Conservation (phyloP, 352 stramenopile genomes). For the Phytophthora vignae region DNA sequence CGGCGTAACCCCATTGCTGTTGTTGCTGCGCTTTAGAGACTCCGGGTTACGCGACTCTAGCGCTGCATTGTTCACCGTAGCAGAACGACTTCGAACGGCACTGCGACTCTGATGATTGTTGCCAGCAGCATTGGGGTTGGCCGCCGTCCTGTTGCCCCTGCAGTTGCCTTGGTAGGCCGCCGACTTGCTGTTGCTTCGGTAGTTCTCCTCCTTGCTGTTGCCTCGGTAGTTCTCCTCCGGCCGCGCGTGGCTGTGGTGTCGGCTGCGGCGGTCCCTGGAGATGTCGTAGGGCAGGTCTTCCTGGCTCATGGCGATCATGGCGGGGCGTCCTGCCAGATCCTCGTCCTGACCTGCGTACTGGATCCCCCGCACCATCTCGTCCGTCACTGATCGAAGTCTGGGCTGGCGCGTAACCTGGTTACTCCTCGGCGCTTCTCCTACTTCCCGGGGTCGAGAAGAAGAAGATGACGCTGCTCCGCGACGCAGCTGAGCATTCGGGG, state of each 20-base stretch:
- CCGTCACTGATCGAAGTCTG: background rate
- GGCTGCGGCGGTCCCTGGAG: conserved; percentile 13
- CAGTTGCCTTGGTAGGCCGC: conserved; percentile 12
- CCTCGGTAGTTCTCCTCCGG: conserved; percentile 27
- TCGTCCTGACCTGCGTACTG: conserved; percentile 18
- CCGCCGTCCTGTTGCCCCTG: conserved; percentile 6
- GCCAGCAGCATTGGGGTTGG: conserved; percentile 6
- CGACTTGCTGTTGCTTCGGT: conserved; percentile 9
- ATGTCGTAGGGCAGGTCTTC: conserved; percentile 37
- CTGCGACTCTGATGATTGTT: conserved; percentile 25
- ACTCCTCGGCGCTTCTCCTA: conserved; percentile 1
- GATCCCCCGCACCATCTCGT: conserved; percentile 13
- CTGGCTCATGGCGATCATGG: conserved; percentile 41
- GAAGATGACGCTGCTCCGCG: background rate
- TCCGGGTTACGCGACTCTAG: background rate
- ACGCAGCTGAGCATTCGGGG: conserved; percentile 9
- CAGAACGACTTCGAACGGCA: conserved; percentile 18
- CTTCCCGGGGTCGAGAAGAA: background rate
- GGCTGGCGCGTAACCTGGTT: conserved; percentile 12
- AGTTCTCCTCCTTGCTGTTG: conserved; percentile 7
- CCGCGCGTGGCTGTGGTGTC: conserved; percentile 19
- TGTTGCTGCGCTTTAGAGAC: background rate
- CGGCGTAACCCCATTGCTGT: background rate
- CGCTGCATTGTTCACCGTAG: background rate
- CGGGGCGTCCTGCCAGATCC: conserved; percentile 32